Evolutionary conservation across 1,284 basidiomycete species (phyloP).

Genomic region (Boletus albobrunnescens): DNA sequence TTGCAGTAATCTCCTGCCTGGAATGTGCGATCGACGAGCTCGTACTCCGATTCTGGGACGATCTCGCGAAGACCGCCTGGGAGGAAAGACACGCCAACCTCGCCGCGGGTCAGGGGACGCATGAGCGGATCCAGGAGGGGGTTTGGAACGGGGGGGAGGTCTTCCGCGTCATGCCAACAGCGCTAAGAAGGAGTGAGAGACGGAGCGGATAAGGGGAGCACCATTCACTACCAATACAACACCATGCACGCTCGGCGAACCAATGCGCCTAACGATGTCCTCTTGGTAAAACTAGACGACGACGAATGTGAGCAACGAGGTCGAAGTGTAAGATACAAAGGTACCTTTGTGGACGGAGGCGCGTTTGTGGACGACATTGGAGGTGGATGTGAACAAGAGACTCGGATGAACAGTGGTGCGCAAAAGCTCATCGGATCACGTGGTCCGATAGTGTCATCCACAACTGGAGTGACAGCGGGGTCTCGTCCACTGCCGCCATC

Average conservation of each 20-base stretch:
- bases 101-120: slow-evolving; percentile 70
- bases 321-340: background rate
- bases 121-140: slow-evolving; percentile 64
- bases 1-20: slow-evolving; percentile 84
- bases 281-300: slow-evolving; percentile 65
- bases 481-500: background rate
- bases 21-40: slow-evolving; percentile 78
- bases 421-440: slow-evolving; percentile 17
- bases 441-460: slow-evolving; percentile 3
- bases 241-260: slow-evolving; percentile 35
- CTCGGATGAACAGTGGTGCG: background rate
- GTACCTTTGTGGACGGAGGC: slow-evolving; percentile 26
- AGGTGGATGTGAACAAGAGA: slow-evolving; percentile 11
- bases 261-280: slow-evolving; percentile 60
- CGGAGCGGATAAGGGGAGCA: background rate
- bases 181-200: slow-evolving; percentile 42
- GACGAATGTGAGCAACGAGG: background rate
- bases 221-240: slow-evolving; percentile 26
- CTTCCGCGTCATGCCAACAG: slow-evolving; percentile 80
- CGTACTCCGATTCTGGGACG: slow-evolving; percentile 62
- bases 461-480: too few species aligned
- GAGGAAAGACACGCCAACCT: slow-evolving; percentile 79
- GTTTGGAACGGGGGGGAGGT: slow-evolving; percentile 43
- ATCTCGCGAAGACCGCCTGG: slow-evolving; percentile 62
- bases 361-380: slow-evolving; percentile 21